Evolutionary conservation across 2,329 filamentous ascomycete species (phyloP), one percentile per base, ranked within the genome.

Genomic region (Blumeria graminis): DNA sequence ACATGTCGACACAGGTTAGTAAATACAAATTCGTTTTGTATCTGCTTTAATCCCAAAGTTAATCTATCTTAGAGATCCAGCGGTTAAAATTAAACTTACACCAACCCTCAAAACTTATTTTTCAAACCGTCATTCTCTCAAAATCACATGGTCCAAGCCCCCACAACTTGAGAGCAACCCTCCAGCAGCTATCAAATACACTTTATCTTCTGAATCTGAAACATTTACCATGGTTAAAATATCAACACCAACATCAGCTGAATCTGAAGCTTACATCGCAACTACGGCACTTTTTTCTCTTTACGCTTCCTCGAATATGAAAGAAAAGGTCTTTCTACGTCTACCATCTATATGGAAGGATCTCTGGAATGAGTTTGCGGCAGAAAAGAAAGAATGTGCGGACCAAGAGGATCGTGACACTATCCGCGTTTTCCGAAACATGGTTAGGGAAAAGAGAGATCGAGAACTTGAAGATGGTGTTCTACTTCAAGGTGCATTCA

Each of bases 201-300:
- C 16, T 62, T 57, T 61, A 63, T 35, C 69, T 13, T 70, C 76
- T 5, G 74, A 69, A 16, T 72, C 73, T 36, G 78, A 82, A 28
- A 77, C 72, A 10, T 80, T 92, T 61, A 83, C 81, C 45, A 94
- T 95, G 83, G 73, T 71, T 3, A 74, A 75, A 0, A 69, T 93
- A 46, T 84, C 87, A 10, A 83, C 87, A 0, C 79, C 87, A 0
- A 83, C 87, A 56, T 62, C 74, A 11, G 80, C 81, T 60, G 89
- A 98, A 66, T 93, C 92, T 6, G 89, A 96, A 67, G 82, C 82
- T 1, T 96, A 82, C 62, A 76, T 92, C 45, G 85, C 88, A 6
- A 94, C 88, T 0, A 74, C 79, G 11, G 86, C 84, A 1, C 70
- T 98, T 1, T 95, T 94, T 66, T 75, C 85, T 43, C 74, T 94